Evolutionary conservation across 2,329 filamentous ascomycete genomes (phyloP).

Genomic region (Myriangium duriaei): DNA sequence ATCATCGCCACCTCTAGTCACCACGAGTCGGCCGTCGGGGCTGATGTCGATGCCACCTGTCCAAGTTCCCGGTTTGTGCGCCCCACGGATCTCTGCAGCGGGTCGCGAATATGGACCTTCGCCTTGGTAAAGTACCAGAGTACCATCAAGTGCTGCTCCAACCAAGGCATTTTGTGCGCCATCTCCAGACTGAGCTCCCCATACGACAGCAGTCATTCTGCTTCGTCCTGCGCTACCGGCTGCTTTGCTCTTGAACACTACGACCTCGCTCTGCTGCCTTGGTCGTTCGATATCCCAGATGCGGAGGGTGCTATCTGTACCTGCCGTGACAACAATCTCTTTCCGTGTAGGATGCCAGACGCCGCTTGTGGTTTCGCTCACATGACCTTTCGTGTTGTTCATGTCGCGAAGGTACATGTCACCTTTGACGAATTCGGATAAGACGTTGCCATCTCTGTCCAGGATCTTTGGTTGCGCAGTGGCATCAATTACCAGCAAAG

Average conservation of each 20-base stretch:
- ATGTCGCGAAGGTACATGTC: constrained; percentile 98
- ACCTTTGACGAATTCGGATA: constrained; percentile 87
- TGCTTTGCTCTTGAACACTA: constrained; percentile 90
- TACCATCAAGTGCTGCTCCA: constrained; percentile 75
- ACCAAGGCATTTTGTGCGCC: constrained; percentile 61
- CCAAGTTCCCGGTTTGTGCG: constrained; percentile 75
- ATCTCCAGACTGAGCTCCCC: constrained; percentile 67
- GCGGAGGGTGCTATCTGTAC: constrained; percentile 85
- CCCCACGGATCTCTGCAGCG: constrained; percentile 68
- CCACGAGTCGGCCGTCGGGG: constrained; percentile 75
- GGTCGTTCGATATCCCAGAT: constrained; percentile 97
- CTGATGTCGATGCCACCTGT: constrained; percentile 88
- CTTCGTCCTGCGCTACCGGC: constrained; percentile 79
- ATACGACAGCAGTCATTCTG: constrained; percentile 84
- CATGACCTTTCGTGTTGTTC: constrained; percentile 94
- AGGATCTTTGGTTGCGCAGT: constrained; percentile 84
- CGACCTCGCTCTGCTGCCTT: constrained; percentile 78
- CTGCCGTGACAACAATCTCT: constrained; percentile 78
- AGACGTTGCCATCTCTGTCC: constrained; percentile 71
- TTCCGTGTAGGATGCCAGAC: constrained; percentile 83
- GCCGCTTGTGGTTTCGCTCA: constrained; percentile 79
- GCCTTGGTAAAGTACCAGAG: constrained; percentile 81
- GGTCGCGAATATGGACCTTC: constrained; percentile 78
- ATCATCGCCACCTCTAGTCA: constrained; percentile 83
- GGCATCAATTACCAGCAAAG: constrained; percentile 77